A percentile compares a stretch with the other conserved stretches of the same genome.
Evolutionary conservation across 2,329 filamentous ascomycete genomes (phyloP).

Genomic region (Curvularia spicifera): DNA sequence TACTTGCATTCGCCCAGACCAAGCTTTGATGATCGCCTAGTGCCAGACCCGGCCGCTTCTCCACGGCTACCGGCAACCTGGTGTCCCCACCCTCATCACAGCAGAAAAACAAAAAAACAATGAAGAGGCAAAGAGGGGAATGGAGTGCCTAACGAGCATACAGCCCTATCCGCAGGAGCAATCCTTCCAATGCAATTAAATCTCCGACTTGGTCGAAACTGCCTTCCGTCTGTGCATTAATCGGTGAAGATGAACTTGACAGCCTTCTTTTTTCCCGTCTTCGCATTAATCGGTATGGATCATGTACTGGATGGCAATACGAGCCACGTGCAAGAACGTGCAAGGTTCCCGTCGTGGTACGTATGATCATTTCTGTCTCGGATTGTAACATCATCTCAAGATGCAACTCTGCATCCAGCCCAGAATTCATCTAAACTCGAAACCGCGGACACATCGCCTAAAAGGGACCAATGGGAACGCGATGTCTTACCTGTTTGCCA

Average conservation of each 20-base stretch:
- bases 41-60: not conserved
- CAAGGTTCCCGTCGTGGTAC: not conserved
- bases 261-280: not conserved
- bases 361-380: not conserved
- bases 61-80: conserved; percentile 8
- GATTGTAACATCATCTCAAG: not conserved
- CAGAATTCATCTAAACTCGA: not conserved
- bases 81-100: not conserved
- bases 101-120: not conserved
- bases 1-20: not conserved
- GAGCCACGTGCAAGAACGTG: not conserved
- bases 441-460: not conserved
- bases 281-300: not conserved
- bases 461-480: not conserved
- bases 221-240: not conserved
- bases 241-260: not conserved
- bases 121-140: not conserved
- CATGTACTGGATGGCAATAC: not conserved
- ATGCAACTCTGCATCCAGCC: not conserved
- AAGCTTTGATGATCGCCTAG: conserved; percentile 2
- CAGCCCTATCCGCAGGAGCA: conserved; percentile 7
- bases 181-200: conserved; percentile 18
- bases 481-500: not conserved
- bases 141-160: not conserved
- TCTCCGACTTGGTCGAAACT: conserved; percentile 16